Percentiles rank a stretch among this genome's conserved stretches.
Conservation (phyloP, 2,329 filamentous ascomycete genomes). For the Fusarium floridanum region DNA sequence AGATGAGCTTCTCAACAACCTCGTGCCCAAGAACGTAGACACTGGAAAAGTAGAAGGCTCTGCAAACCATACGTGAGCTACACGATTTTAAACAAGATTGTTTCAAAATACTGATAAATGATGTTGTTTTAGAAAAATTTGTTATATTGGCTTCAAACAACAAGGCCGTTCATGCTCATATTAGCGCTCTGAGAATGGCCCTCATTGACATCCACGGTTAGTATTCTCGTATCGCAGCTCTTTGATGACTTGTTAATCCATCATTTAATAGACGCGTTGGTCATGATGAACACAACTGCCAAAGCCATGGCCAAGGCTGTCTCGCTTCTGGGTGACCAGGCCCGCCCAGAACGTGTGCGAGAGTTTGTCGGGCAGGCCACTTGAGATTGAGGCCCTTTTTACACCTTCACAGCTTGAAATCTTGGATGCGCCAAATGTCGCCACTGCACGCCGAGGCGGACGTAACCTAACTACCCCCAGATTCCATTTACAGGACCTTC, state of each 20-base stretch:
- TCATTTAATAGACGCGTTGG: no score
- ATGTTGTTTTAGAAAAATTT: not conserved
- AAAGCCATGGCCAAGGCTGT: not conserved
- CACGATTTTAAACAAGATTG: not conserved
- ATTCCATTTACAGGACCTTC: not conserved
- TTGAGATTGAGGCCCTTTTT: no score
- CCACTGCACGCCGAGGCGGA: not conserved
- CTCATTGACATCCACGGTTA: no score
- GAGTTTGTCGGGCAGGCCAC: not conserved
- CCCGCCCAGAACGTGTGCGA: not conserved
- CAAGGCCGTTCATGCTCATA: not conserved
- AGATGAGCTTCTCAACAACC: not conserved
- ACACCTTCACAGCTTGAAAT: not conserved
- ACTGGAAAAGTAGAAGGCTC: not conserved
- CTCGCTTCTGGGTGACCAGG: not conserved
- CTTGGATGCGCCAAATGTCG: not conserved
- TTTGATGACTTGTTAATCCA: no score
- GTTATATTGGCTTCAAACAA: not conserved
- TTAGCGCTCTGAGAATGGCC: no score
- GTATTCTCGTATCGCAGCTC: no score
- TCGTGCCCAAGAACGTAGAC: not conserved
- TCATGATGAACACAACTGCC: no score
- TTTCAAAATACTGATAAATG: not conserved
- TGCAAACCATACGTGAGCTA: not conserved
- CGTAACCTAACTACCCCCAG: not conserved